Base-by-base conservation (phyloP, 1,284 basidiomycete species). In the Moesziomyces sp. region DNA sequence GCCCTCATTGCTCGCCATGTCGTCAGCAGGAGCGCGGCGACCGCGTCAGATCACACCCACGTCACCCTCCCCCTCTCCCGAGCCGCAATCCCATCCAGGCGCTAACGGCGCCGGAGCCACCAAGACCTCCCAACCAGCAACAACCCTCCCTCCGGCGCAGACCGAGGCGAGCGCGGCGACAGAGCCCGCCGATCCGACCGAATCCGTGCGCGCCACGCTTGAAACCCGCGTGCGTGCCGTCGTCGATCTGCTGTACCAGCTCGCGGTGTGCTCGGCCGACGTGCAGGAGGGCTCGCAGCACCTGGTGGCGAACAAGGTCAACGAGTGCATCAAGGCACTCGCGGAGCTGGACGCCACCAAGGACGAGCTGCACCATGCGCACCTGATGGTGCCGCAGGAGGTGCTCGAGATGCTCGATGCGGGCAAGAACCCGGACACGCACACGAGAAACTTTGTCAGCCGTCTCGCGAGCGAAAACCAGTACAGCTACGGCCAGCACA, bases 391-490 rank as follows among this genome's bases (percentile, higher is more conserved):
- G 5, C 78, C 79, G 0, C 69, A 76, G 19, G 80, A 83, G 23
- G 78, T 80, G 18, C 40, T 83, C 50, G 75, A 77, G 77, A 73
- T 80, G 66, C 68, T 84, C 16, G 82, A 84, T 38, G 61, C 65
- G 19, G 82, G 82, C 2, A 69, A 81, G 44, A 84, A 84, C 49
- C 82, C 81, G 10, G 82, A 84, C 62, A 76, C 74, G 30, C 79
- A 82, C 33, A 81, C 80, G 9, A 56, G 80, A n/a, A 71, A 75
- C 43, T 78, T 81, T 53, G 58, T 83, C 46, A 76, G 74, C 30
- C 63, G 81, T 13, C 64, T 84, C 35, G 77, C 76, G 16, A 74
- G 67, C 54, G 81, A 84, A 63, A 84, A 83, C 46, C 82, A 84
- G 71, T 80, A 81, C 52, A 77, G 81, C 50, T 59, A 73, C 14